A percentile compares a stretch with the other conserved stretches of the same genome.
Conservation (phyloP, 139 green algal genomes). For the Tetraselmis chui region DNA sequence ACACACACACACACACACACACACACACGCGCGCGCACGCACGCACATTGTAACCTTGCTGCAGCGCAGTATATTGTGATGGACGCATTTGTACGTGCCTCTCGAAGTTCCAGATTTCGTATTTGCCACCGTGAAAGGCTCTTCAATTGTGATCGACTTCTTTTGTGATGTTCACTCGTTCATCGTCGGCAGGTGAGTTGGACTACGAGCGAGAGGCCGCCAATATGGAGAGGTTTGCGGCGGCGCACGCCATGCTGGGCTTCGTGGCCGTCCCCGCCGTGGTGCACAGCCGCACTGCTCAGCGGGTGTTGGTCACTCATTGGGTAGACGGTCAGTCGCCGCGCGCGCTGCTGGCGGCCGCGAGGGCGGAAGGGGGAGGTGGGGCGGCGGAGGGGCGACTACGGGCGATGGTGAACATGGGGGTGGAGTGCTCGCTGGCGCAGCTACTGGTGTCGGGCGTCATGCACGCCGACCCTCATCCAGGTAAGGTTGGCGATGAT, state of each 20-base stretch:
- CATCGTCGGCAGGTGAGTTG: slow-evolving; percentile 14
- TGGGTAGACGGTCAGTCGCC: slow-evolving; percentile 38
- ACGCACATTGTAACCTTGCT: too few relatives aligned
- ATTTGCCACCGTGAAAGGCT: too few relatives aligned
- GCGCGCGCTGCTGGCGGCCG: slow-evolving; percentile 14
- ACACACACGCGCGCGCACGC: too few relatives aligned
- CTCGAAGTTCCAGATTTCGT: too few relatives aligned
- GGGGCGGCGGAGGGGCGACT: not conserved
- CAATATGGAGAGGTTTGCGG: slow-evolving; percentile 23
- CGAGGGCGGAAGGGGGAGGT: not conserved
- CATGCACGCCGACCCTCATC: slow-evolving; percentile 55
- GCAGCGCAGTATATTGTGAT: too few relatives aligned
- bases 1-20: too few relatives aligned
- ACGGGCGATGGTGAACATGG: slow-evolving; percentile 18
- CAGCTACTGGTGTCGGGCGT: slow-evolving; percentile 44
- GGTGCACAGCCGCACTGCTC: slow-evolving; percentile 12
- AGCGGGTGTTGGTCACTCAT: slow-evolving; percentile 27
- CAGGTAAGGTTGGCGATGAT: slow-evolving; percentile 12
- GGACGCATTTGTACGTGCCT: too few relatives aligned
- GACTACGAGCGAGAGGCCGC: slow-evolving; percentile 26
- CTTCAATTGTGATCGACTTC: too few relatives aligned
- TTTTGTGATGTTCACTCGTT: too few relatives aligned
- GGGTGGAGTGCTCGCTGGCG: slow-evolving; percentile 32
- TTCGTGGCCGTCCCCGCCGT: slow-evolving; percentile 20
- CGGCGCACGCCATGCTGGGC: slow-evolving; percentile 17